Conservation (phyloP, 495 filamentous ascomycete genomes). For the Hypoxylon lenormandii region DNA sequence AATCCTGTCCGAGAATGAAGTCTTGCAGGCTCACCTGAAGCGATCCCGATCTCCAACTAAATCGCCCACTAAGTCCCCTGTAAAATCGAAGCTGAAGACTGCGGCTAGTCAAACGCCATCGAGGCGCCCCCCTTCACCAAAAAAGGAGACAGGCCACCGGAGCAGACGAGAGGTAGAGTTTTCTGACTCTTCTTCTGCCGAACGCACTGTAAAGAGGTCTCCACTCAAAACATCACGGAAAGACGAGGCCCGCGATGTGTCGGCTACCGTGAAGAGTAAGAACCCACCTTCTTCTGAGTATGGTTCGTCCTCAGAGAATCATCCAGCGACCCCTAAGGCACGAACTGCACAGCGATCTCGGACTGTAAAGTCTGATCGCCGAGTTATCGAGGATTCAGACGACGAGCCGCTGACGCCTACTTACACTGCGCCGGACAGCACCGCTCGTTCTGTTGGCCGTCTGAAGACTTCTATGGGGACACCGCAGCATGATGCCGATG, state of each 20-base stretch:
- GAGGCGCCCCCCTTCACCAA: conserved; percentile 21
- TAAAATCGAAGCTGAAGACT: conserved; percentile 48
- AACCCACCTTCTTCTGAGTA: neutral
- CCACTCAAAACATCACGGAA: conserved; percentile 36
- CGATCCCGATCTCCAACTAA: conserved; percentile 39
- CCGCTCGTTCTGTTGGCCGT: conserved; percentile 32
- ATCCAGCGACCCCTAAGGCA: conserved; percentile 27
- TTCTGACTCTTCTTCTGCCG: conserved; percentile 11
- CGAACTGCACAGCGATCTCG: conserved; percentile 6
- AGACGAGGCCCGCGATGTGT: conserved; percentile 6
- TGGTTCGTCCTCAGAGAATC: conserved; percentile 19
- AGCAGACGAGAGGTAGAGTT: conserved; percentile 17
- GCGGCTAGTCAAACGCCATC: conserved; percentile 26
- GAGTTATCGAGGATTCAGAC: conserved; percentile 63
- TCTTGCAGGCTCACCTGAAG: conserved; percentile 30
- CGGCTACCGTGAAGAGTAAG: neutral
- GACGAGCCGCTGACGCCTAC: conserved; percentile 57
- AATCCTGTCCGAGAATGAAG: conserved; percentile 50
- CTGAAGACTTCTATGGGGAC: conserved; percentile 26
- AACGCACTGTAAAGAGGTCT: conserved; percentile 35
- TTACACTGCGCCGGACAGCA: conserved; percentile 30
- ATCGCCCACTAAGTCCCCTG: conserved; percentile 49
- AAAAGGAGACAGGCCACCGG: conserved; percentile 20
- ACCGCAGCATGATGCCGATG: conserved; percentile 32
- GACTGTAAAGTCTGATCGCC: conserved; percentile 31